Percentiles rank a stretch among this genome's conserved stretches.
phyloP scores from a whole-genome alignment of 129 eudicot genomes.

The Smallanthus sonchifolius region DNA sequence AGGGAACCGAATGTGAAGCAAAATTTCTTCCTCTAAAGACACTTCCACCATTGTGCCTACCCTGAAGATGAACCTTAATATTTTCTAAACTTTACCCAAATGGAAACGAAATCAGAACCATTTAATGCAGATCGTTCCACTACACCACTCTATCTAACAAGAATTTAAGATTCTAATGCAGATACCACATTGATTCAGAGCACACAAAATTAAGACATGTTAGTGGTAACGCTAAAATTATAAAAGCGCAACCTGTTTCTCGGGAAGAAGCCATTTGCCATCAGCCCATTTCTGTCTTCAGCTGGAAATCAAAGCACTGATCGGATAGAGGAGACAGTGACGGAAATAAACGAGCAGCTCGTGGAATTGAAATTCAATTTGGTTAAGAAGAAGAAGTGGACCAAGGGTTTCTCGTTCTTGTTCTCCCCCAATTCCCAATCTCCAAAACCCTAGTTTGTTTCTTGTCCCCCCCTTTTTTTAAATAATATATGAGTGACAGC shows the following conservation, averaged over 20 bases:
- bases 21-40: too few relatives aligned
- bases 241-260: conserved; percentile 35
- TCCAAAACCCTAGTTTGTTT: not conserved
- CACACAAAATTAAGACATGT: not conserved
- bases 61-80: too few relatives aligned
- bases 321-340: too few relatives aligned
- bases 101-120: too few relatives aligned
- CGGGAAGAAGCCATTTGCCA: conserved; percentile 49
- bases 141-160: not conserved
- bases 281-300: conserved; percentile 44
- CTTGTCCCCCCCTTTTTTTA: too few relatives aligned
- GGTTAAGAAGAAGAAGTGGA: not conserved
- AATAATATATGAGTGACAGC: too few relatives aligned
- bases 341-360: not conserved
- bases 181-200: conserved; percentile 5
- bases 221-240: not conserved
- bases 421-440: too few relatives aligned
- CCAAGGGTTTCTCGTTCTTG: not conserved
- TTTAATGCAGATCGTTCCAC: too few relatives aligned
- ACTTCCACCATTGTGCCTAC: too few relatives aligned
- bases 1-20: conserved; percentile 72
- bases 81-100: too few relatives aligned
- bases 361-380: not conserved
- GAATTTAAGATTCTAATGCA: not conserved
- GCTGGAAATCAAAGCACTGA: conserved; percentile 37